Conservation (phyloP, 2,329 filamentous ascomycete genomes). For the Phialemoniopsis sp. region DNA sequence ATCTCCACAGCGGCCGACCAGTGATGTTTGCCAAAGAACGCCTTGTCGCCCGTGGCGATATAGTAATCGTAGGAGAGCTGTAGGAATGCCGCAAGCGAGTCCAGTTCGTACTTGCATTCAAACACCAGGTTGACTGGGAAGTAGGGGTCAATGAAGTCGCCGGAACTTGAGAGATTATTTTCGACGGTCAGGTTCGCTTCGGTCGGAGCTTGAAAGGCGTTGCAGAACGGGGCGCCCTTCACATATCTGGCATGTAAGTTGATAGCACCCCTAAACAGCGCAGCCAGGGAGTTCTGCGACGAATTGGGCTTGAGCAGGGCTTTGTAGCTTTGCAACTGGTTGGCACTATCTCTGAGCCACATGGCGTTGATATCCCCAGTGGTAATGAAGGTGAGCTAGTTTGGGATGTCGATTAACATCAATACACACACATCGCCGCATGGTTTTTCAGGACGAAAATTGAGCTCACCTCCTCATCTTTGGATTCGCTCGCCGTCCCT, state of each 20-base stretch:
- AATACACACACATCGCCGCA: too few relatives aligned
- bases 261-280: constrained; percentile 59
- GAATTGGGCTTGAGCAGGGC: constrained; percentile 46
- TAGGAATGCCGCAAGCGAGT: constrained; percentile 74
- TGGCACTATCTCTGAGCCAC: constrained; percentile 74
- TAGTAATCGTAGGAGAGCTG: constrained; percentile 70
- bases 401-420: too few relatives aligned
- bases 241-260: constrained; percentile 62
- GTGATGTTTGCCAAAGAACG: constrained; percentile 58
- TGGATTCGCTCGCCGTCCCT: constrained; percentile 11
- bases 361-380: constrained; percentile 35
- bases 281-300: constrained; percentile 51
- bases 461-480: constrained; percentile 8
- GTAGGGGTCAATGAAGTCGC: too few relatives aligned
- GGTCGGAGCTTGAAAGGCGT: constrained; percentile 74
- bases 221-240: constrained; percentile 68
- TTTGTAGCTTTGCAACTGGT: constrained; percentile 62
- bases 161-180: too few relatives aligned
- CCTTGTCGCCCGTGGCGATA: constrained; percentile 59
- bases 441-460: too few relatives aligned
- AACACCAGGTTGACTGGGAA: constrained; percentile 48
- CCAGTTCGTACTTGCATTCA: constrained; percentile 83
- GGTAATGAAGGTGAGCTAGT: constrained; percentile 64
- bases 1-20: constrained; percentile 66
- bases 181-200: constrained; percentile 38